A percentile compares a stretch with the other conserved stretches of the same genome.
phyloP scores from a whole-genome alignment of 2,329 filamentous ascomycete genomes.

The Stachybotrys chlorohalonatus region DNA sequence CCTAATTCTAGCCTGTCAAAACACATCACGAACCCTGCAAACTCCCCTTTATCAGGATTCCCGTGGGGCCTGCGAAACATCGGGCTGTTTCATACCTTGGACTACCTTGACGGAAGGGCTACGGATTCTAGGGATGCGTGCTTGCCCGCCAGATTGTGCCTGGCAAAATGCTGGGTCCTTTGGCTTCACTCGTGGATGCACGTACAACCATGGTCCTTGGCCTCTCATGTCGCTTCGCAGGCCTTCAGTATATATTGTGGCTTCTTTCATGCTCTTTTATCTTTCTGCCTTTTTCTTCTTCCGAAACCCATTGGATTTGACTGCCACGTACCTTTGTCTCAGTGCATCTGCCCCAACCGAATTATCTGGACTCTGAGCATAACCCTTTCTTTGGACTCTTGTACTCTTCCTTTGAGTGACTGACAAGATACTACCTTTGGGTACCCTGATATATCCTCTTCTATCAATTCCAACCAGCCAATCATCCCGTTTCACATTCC shows the following conservation, averaged over 20 bases:
- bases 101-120: background rate
- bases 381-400: no score
- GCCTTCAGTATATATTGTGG: background rate
- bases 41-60: background rate
- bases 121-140: background rate
- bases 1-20: background rate
- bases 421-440: no score
- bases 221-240: background rate
- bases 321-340: no score
- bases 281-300: no score
- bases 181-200: background rate
- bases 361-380: no score
- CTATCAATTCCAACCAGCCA: background rate
- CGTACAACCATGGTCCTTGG: background rate
- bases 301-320: no score
- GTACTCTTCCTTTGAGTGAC: no score
- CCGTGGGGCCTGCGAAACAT: background rate
- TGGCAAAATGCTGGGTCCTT: background rate
- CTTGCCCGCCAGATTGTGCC: background rate
- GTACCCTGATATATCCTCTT: no score
- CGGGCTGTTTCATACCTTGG: background rate
- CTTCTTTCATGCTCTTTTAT: no score
- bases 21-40: background rate
- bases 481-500: background rate
- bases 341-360: no score